Evolutionary conservation across 352 stramenopile genomes (phyloP), one percentile per base, ranked within the genome.

Genomic region (Phytopythium boreale): DNA sequence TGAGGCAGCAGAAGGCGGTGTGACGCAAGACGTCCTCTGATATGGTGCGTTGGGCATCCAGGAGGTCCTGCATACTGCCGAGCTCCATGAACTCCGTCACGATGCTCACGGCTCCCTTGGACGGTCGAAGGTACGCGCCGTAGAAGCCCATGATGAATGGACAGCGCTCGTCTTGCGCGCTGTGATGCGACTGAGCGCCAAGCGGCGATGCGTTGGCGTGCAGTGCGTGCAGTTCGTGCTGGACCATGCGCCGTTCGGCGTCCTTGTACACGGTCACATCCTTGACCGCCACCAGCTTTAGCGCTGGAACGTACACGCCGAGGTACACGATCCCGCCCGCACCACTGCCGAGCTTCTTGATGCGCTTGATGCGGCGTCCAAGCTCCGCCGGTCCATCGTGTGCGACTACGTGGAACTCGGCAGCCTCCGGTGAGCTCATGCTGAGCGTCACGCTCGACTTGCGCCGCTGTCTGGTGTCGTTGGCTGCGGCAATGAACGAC

Each of bases 61-160:
- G 59, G 2, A 92, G 67, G 36, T 93, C 84, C 59, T 97, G 87
- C 0, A 97, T 67, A 44, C 85, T 96, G 20, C 92, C 92, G 61
- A 90, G 85, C 53, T 97, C 85, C 91, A 98, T 98, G 49, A 97
- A 97, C 65, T 98, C 91, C 79, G 97, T 93, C 46, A 96, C 89
- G 26, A 98, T 90, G 27, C 78, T 91, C 31, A 97, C 77, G 0
- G 77, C 84, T 27, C 84, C 83, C 55, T 88, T 82, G 0, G 87
- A 68, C 10, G 85, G 79, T 26, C 87, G 90, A 10, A 90, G 65
- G 62, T 93, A 98, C 10, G 89, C 91, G 20, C 92, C 90, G 56
- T 96, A 94, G 66, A 97, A 97, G 2, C 76, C 74, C n/a, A 97
- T 87, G 5, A 96, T 74, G 59, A 92, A 94, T 9, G 87, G 89